These are phyloP conservation scores for Ceratobasidium papillatum DNA, from an alignment of 1,284 basidiomycete species.

Conservation along the genomic window DNA sequence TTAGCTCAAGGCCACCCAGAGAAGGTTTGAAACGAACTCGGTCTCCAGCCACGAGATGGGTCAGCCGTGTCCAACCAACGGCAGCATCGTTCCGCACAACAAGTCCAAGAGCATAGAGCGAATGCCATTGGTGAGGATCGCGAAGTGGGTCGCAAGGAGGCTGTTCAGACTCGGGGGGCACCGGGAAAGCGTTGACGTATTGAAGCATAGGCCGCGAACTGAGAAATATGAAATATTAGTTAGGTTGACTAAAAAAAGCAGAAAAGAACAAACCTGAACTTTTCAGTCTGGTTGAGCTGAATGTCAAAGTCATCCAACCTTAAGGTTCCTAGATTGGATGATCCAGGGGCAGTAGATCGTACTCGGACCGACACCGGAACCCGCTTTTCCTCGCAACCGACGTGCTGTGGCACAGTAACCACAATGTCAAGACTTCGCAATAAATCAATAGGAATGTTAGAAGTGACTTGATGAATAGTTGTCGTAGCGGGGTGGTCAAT, in stretches of 20 bases:
- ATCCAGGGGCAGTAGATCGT: conserved; percentile 53
- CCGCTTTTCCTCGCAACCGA: conserved; percentile 57
- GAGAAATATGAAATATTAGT: not conserved
- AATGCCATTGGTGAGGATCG: conserved; percentile 61
- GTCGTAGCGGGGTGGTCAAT: conserved; percentile 41
- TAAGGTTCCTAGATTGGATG: conserved; percentile 49
- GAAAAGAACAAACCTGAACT: conserved; percentile 63
- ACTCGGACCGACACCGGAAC: conserved; percentile 68
- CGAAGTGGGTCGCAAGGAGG: conserved; percentile 68
- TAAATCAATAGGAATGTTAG: conserved; percentile 60
- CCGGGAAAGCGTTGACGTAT: conserved; percentile 54
- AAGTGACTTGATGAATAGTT: not conserved
- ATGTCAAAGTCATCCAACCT: conserved; percentile 64
- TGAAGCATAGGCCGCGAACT: conserved; percentile 42
- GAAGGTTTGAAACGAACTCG: conserved; percentile 44
- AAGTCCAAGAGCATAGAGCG: conserved; percentile 65
- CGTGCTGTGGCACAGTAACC: conserved; percentile 65
- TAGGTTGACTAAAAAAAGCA: not conserved
- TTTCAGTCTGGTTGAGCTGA: conserved; percentile 68
- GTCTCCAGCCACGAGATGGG: conserved; percentile 43
- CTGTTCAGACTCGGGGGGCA: conserved; percentile 64
- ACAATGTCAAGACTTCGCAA: conserved; percentile 69
- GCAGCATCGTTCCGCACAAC: conserved; percentile 47
- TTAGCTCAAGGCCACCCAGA: conserved; percentile 41
- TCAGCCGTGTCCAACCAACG: conserved; percentile 39